Conservation (phyloP, 345 rosid species). For the Dipteronia sinensis region DNA sequence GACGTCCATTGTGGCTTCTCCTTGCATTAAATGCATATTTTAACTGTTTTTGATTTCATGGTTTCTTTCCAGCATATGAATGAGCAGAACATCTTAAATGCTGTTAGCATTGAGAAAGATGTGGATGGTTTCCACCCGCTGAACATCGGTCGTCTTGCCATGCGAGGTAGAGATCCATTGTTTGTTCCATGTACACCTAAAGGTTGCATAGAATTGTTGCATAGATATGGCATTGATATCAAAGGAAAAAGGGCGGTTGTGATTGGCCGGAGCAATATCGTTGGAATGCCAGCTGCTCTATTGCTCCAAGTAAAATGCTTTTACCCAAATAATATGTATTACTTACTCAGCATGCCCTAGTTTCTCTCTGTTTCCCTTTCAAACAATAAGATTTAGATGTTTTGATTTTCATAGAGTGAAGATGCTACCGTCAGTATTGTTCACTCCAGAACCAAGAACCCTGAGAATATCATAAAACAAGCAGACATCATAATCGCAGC, state of each 20-base stretch:
- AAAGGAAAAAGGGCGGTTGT: conserved; percentile 89
- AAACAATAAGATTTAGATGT: not conserved
- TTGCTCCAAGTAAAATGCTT: conserved; percentile 61
- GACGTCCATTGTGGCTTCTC: not conserved
- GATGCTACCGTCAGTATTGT: conserved; percentile 79
- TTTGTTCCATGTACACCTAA: conserved; percentile 90
- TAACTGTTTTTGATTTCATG: not conserved
- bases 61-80: conserved; percentile 64
- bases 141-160: conserved; percentile 83
- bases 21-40: not conserved
- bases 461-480: conserved; percentile 68
- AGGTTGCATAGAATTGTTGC: conserved; percentile 88
- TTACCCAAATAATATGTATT: conserved; percentile 7
- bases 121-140: conserved; percentile 91
- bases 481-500: conserved; percentile 84
- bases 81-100: conserved; percentile 72
- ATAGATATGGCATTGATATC: conserved; percentile 64
- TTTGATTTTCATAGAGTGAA: conserved; percentile 54
- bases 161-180: conserved; percentile 83
- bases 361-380: not conserved
- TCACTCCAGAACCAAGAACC: conserved; percentile 78
- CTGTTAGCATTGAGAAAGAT: conserved; percentile 78
- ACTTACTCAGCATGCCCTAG: not conserved
- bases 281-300: conserved; percentile 92
- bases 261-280: conserved; percentile 91